Conservation (phyloP, 257 asterid genomes). For the Solanum raphanifolium region DNA sequence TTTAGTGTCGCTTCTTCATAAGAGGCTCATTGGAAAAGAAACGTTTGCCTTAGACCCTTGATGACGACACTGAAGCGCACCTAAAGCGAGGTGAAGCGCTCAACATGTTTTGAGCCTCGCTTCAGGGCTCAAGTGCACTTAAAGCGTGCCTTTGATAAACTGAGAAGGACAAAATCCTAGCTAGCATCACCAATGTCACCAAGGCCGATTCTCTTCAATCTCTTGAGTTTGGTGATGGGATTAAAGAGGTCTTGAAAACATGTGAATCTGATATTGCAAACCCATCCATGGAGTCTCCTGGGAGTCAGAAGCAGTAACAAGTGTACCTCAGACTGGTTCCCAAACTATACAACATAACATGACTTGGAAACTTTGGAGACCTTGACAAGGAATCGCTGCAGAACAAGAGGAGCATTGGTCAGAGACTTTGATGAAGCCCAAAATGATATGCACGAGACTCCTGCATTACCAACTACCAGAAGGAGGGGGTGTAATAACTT, state of each 20-base stretch:
- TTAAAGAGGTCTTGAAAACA: constrained; percentile 38
- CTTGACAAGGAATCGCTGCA: constrained; percentile 26
- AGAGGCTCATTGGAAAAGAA: too few species aligned
- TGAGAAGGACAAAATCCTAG: constrained; percentile 41
- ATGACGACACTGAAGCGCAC: too few species aligned
- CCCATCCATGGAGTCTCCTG: constrained; percentile 41
- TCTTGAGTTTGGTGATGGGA: constrained; percentile 31
- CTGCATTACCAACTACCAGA: constrained; percentile 12
- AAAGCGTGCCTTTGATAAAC: too few species aligned
- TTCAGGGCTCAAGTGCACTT: too few species aligned
- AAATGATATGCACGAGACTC: constrained; percentile 13
- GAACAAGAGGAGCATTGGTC: constrained; percentile 25
- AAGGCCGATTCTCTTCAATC: constrained; percentile 49
- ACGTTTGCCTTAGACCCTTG: too few species aligned
- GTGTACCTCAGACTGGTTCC: constrained; percentile 41
- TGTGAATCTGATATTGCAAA: constrained; percentile 30
- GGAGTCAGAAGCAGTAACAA: constrained; percentile 31
- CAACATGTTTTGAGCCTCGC: too few species aligned
- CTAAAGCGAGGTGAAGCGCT: too few species aligned
- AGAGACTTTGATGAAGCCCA: constrained; percentile 10
- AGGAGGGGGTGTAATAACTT: constrained; percentile 30
- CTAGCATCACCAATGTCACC: constrained; percentile 52
- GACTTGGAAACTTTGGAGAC: constrained; percentile 24
- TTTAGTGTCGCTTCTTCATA: too few species aligned
- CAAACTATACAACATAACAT: constrained; percentile 31